Evolutionary conservation across 2,329 filamentous ascomycete genomes (phyloP), one percentile per base, ranked within the genome.

Genomic region (Elsinoe arachidis): DNA sequence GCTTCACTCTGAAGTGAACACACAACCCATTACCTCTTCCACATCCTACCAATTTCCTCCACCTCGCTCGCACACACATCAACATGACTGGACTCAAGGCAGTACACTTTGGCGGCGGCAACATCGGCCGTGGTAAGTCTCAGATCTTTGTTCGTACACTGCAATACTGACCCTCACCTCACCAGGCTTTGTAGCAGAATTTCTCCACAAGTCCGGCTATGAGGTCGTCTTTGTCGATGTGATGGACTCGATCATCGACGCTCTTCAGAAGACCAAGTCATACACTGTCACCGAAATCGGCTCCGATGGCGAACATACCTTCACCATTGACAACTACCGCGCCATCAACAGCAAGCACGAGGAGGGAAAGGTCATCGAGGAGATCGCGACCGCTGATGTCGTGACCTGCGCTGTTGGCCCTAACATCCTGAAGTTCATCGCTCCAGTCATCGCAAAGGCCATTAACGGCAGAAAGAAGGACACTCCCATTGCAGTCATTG

Each of bases 151-250:
- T 10, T 43, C 23, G 7, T 38, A 14, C n/a, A 54, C n/a, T 17
- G 14, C 26, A 15, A 4, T 2, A 26, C 54, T 46, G 17, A 38
- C 38, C 44, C 54, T 51, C 23, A 55, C 34, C 11, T 34, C 17
- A 15, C 37, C 35, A 61, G 87, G 89, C 72, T 93, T 93, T 65
- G 88, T 93, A 57, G 89, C 87, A 67, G 90, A 90, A 75, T 93
- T 96, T 76, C 83, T 97, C 39, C 89, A 96, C 79, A 87, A 95
- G 73, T 93, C 91, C 11, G 91, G 89, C 70, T 99, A 91, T 72
- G 89, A 96, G 70, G 92, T 99, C 67, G 80, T 97, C 76, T 97
- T 99, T 69, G 86, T 95, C 66, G 93, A 99, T 78, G 91, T 99
- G 64, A 85, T 90, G 75, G 90, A 92, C 70, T 76, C 75, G 61